Conservation (phyloP, 306 rosid genomes). For the Vigna unguiculata region DNA sequence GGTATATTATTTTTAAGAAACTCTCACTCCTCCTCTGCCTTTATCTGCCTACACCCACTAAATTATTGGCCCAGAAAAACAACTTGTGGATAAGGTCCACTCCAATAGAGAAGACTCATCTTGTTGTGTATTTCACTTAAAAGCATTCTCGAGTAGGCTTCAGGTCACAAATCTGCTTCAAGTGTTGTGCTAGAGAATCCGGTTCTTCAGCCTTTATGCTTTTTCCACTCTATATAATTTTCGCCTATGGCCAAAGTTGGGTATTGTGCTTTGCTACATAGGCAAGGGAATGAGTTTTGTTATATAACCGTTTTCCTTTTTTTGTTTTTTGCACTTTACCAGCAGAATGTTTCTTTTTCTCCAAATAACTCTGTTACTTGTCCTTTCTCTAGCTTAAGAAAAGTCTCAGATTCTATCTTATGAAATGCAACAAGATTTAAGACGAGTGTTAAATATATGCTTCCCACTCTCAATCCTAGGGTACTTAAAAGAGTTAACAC, state of each 20-base stretch:
- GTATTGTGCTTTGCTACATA: slow-evolving; percentile 36
- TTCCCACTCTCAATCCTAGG: too few species aligned
- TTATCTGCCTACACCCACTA: background rate
- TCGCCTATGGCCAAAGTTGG: slow-evolving; percentile 25
- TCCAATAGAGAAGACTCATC: background rate
- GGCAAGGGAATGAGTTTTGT: slow-evolving; percentile 1
- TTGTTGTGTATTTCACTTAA: background rate
- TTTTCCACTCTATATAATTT: slow-evolving; percentile 41
- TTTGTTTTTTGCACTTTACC: slow-evolving; percentile 27
- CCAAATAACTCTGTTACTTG: slow-evolving; percentile 36
- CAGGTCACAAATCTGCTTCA: slow-evolving; percentile 32
- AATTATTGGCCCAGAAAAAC: background rate
- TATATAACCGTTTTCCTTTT: slow-evolving; percentile 19
- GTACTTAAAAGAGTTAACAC: too few species aligned
- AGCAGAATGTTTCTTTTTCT: slow-evolving; percentile 17
- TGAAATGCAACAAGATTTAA: slow-evolving; percentile 37
- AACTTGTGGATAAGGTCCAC: background rate
- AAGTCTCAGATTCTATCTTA: slow-evolving; percentile 38
- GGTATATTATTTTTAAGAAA: background rate
- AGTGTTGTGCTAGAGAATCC: slow-evolving; percentile 43
- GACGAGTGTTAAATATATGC: slow-evolving; percentile 33
- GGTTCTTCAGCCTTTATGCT: slow-evolving; percentile 43
- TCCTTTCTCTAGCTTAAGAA: slow-evolving; percentile 28
- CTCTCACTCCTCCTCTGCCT: background rate
- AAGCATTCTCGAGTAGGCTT: background rate